These are phyloP conservation scores for Epichloe aotearoae DNA, from an alignment of 2,329 filamentous ascomycete species.

Conservation along the genomic window DNA sequence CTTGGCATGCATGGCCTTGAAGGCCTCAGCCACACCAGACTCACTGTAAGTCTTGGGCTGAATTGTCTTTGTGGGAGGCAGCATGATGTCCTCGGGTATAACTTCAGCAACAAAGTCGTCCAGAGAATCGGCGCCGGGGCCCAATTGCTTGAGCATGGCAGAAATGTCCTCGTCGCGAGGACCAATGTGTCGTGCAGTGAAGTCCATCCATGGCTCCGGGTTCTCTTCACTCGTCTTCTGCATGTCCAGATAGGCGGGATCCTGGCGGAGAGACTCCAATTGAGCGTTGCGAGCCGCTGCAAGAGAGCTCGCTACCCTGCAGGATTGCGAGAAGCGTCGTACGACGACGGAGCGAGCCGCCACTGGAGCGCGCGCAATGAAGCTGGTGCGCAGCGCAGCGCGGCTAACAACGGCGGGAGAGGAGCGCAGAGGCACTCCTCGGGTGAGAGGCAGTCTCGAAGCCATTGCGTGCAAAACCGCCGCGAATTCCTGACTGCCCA, in stretches of 20 bases:
- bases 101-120: conserved; percentile 81
- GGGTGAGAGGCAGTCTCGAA: conserved; percentile 14
- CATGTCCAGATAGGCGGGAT: conserved; percentile 14
- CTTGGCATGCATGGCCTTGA: conserved; percentile 24
- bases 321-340: conserved; percentile 9
- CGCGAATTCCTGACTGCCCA: neutral
- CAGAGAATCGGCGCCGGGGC: conserved; percentile 58
- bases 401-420: conserved; percentile 8
- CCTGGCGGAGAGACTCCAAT: conserved; percentile 8
- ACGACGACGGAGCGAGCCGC: neutral
- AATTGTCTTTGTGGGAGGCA: conserved; percentile 14
- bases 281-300: conserved; percentile 5
- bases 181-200: conserved; percentile 76
- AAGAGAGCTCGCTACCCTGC: conserved; percentile 5
- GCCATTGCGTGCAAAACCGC: conserved; percentile 11
- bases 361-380: conserved; percentile 6
- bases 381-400: neutral
- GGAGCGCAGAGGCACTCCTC: conserved; percentile 11
- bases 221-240: conserved; percentile 9
- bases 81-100: conserved; percentile 63
- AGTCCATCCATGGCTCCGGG: conserved; percentile 25
- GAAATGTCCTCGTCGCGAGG: conserved; percentile 56
- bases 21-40: conserved; percentile 9
- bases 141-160: conserved; percentile 68
- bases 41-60: conserved; percentile 43